These are phyloP conservation scores for Mycothermus thermophilus DNA, from an alignment of 495 filamentous ascomycete species.

Conservation along the genomic window DNA sequence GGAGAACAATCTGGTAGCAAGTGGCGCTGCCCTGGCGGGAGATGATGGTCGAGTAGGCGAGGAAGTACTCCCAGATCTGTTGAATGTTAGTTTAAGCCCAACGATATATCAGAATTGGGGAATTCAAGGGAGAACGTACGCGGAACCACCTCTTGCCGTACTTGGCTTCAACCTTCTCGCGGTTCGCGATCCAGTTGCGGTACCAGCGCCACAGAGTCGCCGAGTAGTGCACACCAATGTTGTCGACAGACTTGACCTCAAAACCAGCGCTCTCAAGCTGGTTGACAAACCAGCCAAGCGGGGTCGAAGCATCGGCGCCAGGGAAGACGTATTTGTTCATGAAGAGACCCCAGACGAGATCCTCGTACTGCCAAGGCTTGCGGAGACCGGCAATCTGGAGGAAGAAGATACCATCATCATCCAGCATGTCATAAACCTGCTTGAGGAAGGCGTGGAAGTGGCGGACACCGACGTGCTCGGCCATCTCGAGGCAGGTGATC, in stretches of 20 bases:
- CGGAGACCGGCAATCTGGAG: slow-evolving; percentile 72
- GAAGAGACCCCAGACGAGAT: slow-evolving; percentile 75
- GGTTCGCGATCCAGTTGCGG: slow-evolving; percentile 94
- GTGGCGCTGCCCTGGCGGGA: slow-evolving; percentile 86
- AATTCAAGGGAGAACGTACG: slow-evolving; percentile 50
- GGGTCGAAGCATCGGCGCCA: slow-evolving; percentile 73
- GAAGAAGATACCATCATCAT: slow-evolving; percentile 75
- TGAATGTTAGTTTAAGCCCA: too few relatives aligned
- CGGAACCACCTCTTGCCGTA: slow-evolving; percentile 94
- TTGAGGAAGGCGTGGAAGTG: slow-evolving; percentile 53
- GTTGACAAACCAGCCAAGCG: slow-evolving; percentile 57
- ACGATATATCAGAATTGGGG: too few relatives aligned
- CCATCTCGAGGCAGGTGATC: slow-evolving; percentile 85
- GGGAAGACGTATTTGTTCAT: slow-evolving; percentile 93
- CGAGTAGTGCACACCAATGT: slow-evolving; percentile 91
- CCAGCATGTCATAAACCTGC: slow-evolving; percentile 72
- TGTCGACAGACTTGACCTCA: slow-evolving; percentile 67
- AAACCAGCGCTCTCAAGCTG: slow-evolving; percentile 63
- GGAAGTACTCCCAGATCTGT: slow-evolving; percentile 99
- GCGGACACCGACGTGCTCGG: slow-evolving; percentile 75
- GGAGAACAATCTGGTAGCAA: slow-evolving; percentile 88
- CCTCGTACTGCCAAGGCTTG: slow-evolving; percentile 79
- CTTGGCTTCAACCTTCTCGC: slow-evolving; percentile 87
- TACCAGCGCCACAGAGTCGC: slow-evolving; percentile 98
- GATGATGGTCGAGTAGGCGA: slow-evolving; percentile 83